Percentiles rank a stretch among this genome's conserved stretches.
Conservation (phyloP, 441 rosid genomes). For the Brassica balearica region DNA sequence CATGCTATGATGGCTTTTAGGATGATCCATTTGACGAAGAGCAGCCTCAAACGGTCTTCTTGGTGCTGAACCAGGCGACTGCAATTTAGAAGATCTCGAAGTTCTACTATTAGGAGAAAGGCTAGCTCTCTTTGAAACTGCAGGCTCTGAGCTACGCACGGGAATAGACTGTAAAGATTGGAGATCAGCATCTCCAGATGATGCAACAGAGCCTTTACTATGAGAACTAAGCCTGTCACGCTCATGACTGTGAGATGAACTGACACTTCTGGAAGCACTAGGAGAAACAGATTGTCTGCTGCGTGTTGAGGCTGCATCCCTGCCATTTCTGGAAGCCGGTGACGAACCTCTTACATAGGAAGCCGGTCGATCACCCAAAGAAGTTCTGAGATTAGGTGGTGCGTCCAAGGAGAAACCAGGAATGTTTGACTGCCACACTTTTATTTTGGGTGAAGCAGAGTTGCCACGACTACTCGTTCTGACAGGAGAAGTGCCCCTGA, state of each 20-base stretch:
- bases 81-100: conserved; percentile 62
- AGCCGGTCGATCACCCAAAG: conserved; percentile 92
- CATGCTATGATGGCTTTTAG: conserved; percentile 95
- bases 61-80: conserved; percentile 84
- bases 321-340: conserved; percentile 93
- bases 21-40: conserved; percentile 89
- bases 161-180: conserved; percentile 75
- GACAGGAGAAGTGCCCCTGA: conserved; percentile 83
- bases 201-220: conserved; percentile 92
- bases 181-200: conserved; percentile 91
- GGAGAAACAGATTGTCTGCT: conserved; percentile 97
- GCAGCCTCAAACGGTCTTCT: conserved; percentile 82
- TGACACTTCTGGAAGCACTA: conserved; percentile 88
- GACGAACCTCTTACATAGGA: conserved; percentile 97
- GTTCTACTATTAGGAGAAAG: conserved; percentile 69
- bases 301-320: conserved; percentile 57
- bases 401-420: conserved; percentile 97
- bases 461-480: conserved; percentile 73
- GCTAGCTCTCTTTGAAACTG: conserved; percentile 62
- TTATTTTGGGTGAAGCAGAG: conserved; percentile 92
- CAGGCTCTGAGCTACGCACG: conserved; percentile 58
- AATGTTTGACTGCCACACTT: conserved; percentile 91
- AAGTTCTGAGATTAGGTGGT: conserved; percentile 97
- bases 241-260: conserved; percentile 90
- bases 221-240: conserved; percentile 83